Conservation (phyloP, 371 early-diverging fungal species). For the Choanephora cucurbitarum region DNA sequence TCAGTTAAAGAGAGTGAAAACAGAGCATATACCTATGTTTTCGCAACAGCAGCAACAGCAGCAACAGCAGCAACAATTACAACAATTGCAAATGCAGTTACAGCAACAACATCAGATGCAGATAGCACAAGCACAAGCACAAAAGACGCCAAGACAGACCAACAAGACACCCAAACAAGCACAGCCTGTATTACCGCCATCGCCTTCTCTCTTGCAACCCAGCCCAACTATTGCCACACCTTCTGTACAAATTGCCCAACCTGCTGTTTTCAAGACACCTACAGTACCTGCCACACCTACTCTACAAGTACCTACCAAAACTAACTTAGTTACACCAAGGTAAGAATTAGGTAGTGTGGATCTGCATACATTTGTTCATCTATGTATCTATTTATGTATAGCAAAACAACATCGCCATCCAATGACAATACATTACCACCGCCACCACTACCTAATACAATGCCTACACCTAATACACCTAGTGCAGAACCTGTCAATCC, state of each 20-base stretch:
- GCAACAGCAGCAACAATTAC: slow-evolving; percentile 3
- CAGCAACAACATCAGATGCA: slow-evolving; percentile 2
- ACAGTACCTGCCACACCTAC: slow-evolving; percentile 19
- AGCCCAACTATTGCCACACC: background rate
- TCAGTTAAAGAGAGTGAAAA: slow-evolving; percentile 25
- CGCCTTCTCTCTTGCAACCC: background rate
- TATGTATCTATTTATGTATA: background rate
- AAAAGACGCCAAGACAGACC: slow-evolving; percentile 9
- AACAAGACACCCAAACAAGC: background rate
- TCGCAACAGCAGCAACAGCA: slow-evolving; percentile 9
- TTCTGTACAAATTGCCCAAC: background rate
- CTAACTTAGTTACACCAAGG: slow-evolving; percentile 16
- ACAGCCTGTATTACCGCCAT: background rate
- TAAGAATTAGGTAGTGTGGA: background rate
- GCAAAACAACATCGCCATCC: slow-evolving; percentile 4
- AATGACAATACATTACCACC: too few species aligned
- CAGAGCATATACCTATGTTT: slow-evolving; percentile 18
- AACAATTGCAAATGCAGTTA: slow-evolving; percentile 6
- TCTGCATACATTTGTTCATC: background rate
- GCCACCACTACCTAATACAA: too few species aligned
- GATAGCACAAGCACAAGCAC: slow-evolving; percentile 10
- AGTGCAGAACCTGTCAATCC: slow-evolving; percentile 15
- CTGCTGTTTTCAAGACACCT: slow-evolving; percentile 38
- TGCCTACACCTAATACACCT: background rate
- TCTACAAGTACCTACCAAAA: slow-evolving; percentile 32